Base-by-base conservation (phyloP, 768 basidiomycete genomes). In the Amanita subjunquillea region DNA sequence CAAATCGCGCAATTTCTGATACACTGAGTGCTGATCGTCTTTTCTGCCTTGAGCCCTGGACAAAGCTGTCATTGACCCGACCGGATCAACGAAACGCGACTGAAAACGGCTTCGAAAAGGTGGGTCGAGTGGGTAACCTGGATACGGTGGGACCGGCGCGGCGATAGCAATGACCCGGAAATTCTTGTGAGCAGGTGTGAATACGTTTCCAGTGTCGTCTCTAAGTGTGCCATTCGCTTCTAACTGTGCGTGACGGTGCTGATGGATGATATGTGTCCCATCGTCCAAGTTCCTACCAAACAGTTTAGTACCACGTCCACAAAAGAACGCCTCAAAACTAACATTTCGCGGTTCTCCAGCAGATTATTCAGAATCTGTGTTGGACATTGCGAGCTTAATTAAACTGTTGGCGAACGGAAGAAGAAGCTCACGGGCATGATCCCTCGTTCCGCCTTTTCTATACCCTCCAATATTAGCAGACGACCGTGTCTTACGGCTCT, bases 301-400 rank as follows among this genome's bases (percentile, higher is more conserved):
- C 1, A 50, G 2, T n/a, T 50, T 43, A 54, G 12, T 7, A 38
- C 20, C 25, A 7, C 41, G 7, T 32, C 42, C 36, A 17, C 6
- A 20, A 30, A 54, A 25, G 48, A 43, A 25, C 20, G 6, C 7
- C 9, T 36, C 8, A 9, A 12, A n/a, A 51, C 67, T 43, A 58
- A 80, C 80, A 85, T 81, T 67, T 85, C 83, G n/a, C 83, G 68
- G 61, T 83, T 84, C 65, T 85, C 83, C 40, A 85, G 59, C 4
- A 85, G 68, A 61, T 84, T 85, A 57, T 84, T 84, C 4, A 85
- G 68, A 13, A 84, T 70, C 73, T 75, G 54, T 20, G 22, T 15
- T 20, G 12, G 25, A 12, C 9, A 32, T 10, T 20, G 8, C 50
- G 34, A 51, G 41, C 7, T n/a, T 22, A 0, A 6, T 30, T 5